Conservation (phyloP, 192 early-diverging fungal genomes). For the Backusella parvicylindrica region DNA sequence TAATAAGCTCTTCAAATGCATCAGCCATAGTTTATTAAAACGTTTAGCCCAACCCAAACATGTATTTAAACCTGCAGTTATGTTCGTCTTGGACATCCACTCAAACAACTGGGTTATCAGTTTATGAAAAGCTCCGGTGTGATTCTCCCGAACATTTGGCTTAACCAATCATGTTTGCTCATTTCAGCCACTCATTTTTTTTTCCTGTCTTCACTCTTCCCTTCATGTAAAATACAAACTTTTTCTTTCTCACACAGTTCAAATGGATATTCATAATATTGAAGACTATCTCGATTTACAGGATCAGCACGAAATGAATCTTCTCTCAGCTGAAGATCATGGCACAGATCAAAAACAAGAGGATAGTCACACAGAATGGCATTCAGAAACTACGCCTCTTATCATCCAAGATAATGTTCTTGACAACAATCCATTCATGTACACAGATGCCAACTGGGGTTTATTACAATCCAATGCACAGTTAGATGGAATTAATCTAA, state of each 20-base stretch:
- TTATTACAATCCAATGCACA: not conserved
- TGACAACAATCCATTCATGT: slow-evolving; percentile 2
- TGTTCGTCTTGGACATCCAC: too few relatives aligned
- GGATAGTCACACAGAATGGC: not conserved
- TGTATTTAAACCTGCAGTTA: too few relatives aligned
- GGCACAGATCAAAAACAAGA: not conserved
- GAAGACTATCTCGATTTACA: slow-evolving; percentile 22
- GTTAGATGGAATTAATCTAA: not conserved
- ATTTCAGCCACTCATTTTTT: slow-evolving; percentile 1
- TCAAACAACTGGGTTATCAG: too few relatives aligned
- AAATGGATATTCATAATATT: slow-evolving; percentile 24
- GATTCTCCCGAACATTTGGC: not conserved
- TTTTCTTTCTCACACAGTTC: not conserved
- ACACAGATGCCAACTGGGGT: not conserved
- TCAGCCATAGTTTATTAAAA: too few relatives aligned
- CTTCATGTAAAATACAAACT: not conserved
- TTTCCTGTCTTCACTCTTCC: not conserved
- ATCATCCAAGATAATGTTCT: not conserved
- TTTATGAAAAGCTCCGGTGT: not conserved
- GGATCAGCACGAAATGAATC: not conserved
- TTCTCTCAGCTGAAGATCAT: slow-evolving; percentile 5
- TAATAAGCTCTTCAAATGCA: too few relatives aligned
- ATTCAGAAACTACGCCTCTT: not conserved
- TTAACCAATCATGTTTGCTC: not conserved
- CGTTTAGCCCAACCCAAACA: too few relatives aligned